These are phyloP conservation scores for Angomonas desouzai DNA, from an alignment of 208 protist species.

Conservation along the genomic window DNA sequence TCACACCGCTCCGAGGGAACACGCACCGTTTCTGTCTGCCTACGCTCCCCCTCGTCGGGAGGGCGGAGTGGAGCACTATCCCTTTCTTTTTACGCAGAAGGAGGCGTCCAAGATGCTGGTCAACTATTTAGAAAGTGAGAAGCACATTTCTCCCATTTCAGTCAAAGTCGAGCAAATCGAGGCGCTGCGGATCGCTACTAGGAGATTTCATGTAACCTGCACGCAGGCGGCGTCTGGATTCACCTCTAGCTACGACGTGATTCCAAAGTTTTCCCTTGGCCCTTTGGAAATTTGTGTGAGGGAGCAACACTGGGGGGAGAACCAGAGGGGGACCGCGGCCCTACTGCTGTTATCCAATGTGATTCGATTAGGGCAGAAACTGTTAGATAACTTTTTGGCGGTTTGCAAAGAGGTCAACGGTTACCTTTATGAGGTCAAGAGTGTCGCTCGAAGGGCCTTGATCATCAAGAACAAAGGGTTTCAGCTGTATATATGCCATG, in stretches of 20 bases:
- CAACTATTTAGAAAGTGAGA: slow-evolving; percentile 17
- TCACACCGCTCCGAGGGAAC: not conserved
- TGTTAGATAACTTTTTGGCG: slow-evolving; percentile 20
- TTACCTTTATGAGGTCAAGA: slow-evolving; percentile 34
- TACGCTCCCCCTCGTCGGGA: not conserved
- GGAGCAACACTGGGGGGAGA: slow-evolving; percentile 22
- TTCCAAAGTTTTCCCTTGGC: slow-evolving; percentile 18
- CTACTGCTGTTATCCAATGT: slow-evolving; percentile 40
- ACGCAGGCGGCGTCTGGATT: slow-evolving; percentile 34
- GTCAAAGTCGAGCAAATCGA: slow-evolving; percentile 18
- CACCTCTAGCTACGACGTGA: slow-evolving; percentile 24
- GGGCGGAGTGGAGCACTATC: slow-evolving; percentile 14
- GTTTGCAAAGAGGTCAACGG: slow-evolving; percentile 20
- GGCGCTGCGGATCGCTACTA: slow-evolving; percentile 21
- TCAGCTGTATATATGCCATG: slow-evolving; percentile 33
- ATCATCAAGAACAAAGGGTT: slow-evolving; percentile 39
- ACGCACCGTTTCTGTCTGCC: too few species aligned
- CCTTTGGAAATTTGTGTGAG: slow-evolving; percentile 14
- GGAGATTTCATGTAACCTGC: slow-evolving; percentile 23
- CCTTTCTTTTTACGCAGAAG: slow-evolving; percentile 25
- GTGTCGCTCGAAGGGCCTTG: slow-evolving; percentile 24
- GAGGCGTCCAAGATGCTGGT: slow-evolving; percentile 20
- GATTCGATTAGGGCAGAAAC: slow-evolving; percentile 21
- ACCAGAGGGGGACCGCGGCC: slow-evolving; percentile 18
- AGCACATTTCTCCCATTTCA: slow-evolving; percentile 16